Percentiles rank a stretch among this genome's conserved stretches.
phyloP scores from a whole-genome alignment of 352 stramenopile species.

The Plasmopara muralis region DNA sequence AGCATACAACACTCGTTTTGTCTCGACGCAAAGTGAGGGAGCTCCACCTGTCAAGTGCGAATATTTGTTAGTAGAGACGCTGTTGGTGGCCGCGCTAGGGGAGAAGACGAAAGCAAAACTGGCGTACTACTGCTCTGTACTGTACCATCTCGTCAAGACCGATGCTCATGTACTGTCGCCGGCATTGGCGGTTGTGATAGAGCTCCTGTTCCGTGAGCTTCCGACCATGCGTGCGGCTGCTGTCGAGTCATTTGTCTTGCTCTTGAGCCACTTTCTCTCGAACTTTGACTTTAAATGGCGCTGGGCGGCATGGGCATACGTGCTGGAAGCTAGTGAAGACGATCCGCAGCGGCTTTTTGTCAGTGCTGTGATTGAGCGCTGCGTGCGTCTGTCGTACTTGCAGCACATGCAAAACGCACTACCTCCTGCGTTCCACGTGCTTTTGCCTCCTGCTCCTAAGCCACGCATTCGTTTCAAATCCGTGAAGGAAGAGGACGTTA shows the following conservation, averaged over 20 bases:
- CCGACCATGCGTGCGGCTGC: constrained; percentile 57
- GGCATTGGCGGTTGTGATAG: constrained; percentile 72
- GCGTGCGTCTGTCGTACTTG: constrained; percentile 76
- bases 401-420: constrained; percentile 79
- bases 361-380: constrained; percentile 76
- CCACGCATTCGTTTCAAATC: constrained; percentile 57
- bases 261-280: constrained; percentile 82
- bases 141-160: constrained; percentile 75
- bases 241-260: constrained; percentile 58
- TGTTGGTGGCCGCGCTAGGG: constrained; percentile 54
- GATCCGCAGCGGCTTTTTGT: constrained; percentile 81
- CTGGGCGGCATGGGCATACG: constrained; percentile 70
- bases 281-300: constrained; percentile 88
- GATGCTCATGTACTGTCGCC: constrained; percentile 58
- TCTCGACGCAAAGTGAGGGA: constrained; percentile 22
- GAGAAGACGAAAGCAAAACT: constrained; percentile 42
- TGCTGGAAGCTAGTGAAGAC: constrained; percentile 72
- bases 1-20: constrained; percentile 58
- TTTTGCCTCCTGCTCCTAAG: constrained; percentile 66
- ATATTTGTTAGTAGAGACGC: constrained; percentile 68
- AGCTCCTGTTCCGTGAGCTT: constrained; percentile 80
- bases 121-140: constrained; percentile 59
- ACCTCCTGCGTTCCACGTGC: constrained; percentile 65
- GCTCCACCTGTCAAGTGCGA: constrained; percentile 51
- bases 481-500: constrained; percentile 18